A percentile compares a stretch with the other conserved stretches of the same genome.
phyloP scores from a whole-genome alignment of 306 rosid genomes.

The Fragaria iinumae region DNA sequence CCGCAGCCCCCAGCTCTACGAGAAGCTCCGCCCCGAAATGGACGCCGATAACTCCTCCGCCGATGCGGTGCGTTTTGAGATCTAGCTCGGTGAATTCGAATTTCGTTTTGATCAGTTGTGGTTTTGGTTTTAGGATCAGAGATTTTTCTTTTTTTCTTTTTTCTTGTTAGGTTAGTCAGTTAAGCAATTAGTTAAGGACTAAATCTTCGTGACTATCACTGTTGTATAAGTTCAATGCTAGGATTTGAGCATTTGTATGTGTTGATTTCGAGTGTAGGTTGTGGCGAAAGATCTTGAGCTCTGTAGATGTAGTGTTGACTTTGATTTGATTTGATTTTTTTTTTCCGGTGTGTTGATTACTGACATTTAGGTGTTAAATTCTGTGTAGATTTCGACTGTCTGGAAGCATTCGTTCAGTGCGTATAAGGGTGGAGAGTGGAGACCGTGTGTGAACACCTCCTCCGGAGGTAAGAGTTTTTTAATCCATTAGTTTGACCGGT shows the following conservation, averaged over 20 bases:
- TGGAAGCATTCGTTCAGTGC: conserved; percentile 55
- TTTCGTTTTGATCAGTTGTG: neutral
- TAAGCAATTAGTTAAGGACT: neutral
- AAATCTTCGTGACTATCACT: no score
- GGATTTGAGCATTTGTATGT: neutral
- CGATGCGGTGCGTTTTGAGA: conserved; percentile 63
- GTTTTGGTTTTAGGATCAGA: neutral
- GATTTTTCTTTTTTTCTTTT: neutral
- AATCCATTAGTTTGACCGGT: neutral
- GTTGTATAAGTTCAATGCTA: neutral
- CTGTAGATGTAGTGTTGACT: conserved; percentile 11
- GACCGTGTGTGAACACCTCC: conserved; percentile 64
- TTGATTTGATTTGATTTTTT: neutral
- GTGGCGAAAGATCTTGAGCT: conserved; percentile 5
- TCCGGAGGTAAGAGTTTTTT: conserved; percentile 52
- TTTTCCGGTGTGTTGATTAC: conserved; percentile 12
- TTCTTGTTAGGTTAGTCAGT: neutral
- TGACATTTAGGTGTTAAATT: conserved; percentile 29
- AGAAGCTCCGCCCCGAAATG: conserved; percentile 66
- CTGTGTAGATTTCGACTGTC: conserved; percentile 76
- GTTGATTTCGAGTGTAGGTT: conserved; percentile 6
- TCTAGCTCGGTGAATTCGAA: neutral
- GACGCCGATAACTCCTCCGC: conserved; percentile 65
- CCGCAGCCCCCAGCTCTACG: conserved; percentile 71
- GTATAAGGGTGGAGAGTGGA: conserved; percentile 74